Evolutionary conservation across 2,329 filamentous ascomycete genomes (phyloP).

Genomic region (Alternaria sp.): DNA sequence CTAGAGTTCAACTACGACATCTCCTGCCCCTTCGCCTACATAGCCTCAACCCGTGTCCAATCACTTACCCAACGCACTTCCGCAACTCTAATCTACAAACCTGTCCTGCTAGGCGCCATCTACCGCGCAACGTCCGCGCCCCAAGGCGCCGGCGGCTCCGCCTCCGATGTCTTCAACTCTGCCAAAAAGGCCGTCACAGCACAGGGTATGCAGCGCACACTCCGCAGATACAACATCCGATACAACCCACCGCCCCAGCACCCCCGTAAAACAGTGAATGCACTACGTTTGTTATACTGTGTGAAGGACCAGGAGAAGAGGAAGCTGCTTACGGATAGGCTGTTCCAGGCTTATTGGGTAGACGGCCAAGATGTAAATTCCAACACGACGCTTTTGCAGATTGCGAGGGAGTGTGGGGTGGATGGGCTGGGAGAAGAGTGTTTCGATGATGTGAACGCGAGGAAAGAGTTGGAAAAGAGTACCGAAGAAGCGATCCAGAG

Average conservation of each 20-base stretch:
- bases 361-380: conserved; percentile 37
- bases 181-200: conserved; percentile 41
- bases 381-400: conserved; percentile 26
- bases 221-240: conserved; percentile 35
- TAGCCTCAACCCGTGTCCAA: conserved; percentile 42
- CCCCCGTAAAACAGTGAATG: conserved; percentile 43
- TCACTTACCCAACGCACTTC: conserved; percentile 36
- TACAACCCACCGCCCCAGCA: conserved; percentile 42
- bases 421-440: conserved; percentile 9
- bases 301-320: conserved; percentile 27
- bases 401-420: conserved; percentile 35
- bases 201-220: conserved; percentile 38
- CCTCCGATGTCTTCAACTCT: conserved; percentile 44
- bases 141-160: conserved; percentile 44
- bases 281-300: conserved; percentile 37
- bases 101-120: conserved; percentile 44
- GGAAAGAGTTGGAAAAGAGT: conserved; percentile 32
- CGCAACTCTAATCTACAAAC: conserved; percentile 33
- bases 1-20: conserved; percentile 44
- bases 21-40: conserved; percentile 49
- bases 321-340: conserved; percentile 23
- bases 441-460: conserved; percentile 27
- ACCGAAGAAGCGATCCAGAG: conserved; percentile 38
- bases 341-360: conserved; percentile 45
- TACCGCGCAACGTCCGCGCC: conserved; percentile 46